Base-by-base conservation (phyloP, 345 rosid genomes). In the Aquilaria yunnanensis region DNA sequence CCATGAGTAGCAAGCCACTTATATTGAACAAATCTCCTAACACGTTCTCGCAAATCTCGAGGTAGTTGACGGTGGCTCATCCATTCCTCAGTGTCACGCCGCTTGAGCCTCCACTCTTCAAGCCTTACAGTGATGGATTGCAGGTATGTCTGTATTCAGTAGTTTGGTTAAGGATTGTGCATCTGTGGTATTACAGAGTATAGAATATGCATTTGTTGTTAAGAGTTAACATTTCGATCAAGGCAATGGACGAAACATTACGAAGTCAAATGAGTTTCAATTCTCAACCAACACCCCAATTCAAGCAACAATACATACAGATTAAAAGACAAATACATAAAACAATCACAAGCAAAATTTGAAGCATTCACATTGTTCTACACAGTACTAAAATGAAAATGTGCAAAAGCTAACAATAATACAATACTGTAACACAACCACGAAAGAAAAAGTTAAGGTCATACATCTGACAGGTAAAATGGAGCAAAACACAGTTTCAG, bases 1-100 rank as follows among this genome's bases (percentile, higher is more conserved):
- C 93, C 93, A 53, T 83, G 73, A 54, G 93, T 89, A 1, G 96
- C 87, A 31, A 81, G 59, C 96, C 96, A 86, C 78, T 86, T 86
- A 57, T 83, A 84, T 60, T 86, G 90, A 66, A 77, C 89, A 32
- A 80, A 84, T 51, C 80, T 67, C 23, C 23, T 16, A 16, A 16
- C 23, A 16, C 23, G 23, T 16, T 16, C 23, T 16, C 23, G 23
- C 23, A 16, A 16, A 16, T 16, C 23, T 16, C 23, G 23, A 16
- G 23, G 23, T 16, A 16, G 23, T 16, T 16, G 23, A 16, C 23
- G 23, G 23, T 16, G 23, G 23, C 23, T 16, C 23, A 16, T 16
- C 23, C 23, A 16, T 16, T 16, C 23, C 23, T 16, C 23, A 16
- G 23, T 16, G 23, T 16, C 23, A 16, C 23, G 23, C 23, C 23